These are phyloP conservation scores for Aspergillus puulaauensis DNA, from an alignment of 2,329 filamentous ascomycete genomes.

Conservation along the genomic window DNA sequence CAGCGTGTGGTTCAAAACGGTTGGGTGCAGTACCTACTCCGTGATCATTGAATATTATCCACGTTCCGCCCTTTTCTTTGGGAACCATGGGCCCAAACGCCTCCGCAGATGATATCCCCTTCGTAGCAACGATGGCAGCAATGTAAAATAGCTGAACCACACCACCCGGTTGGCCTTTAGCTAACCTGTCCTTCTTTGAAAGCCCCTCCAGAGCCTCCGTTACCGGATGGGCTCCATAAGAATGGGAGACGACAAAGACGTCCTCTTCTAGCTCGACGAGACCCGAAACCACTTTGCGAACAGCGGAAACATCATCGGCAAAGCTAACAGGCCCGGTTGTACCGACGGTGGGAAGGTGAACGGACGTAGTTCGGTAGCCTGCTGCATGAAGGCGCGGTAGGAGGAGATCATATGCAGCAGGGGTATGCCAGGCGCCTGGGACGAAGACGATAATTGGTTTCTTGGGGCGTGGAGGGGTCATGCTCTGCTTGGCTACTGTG, in stretches of 20 bases:
- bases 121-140: not conserved
- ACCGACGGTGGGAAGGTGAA: not conserved
- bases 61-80: not conserved
- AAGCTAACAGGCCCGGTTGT: not conserved
- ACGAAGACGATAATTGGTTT: constrained; percentile 8
- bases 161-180: not conserved
- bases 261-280: not conserved
- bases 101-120: not conserved
- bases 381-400: not conserved
- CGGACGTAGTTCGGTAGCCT: not conserved
- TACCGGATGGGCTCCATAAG: not conserved
- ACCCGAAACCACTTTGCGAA: not conserved
- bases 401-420: not conserved
- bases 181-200: not conserved
- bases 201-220: not conserved
- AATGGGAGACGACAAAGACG: not conserved
- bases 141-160: not conserved
- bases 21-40: not conserved
- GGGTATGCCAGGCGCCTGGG: constrained; percentile 4
- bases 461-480: not conserved
- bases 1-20: too few relatives aligned
- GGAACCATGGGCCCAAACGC: not conserved
- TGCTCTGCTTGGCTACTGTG: not conserved
- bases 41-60: not conserved
- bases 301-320: not conserved